Percentiles rank a stretch among this genome's conserved stretches.
These are phyloP conservation scores for Neurospora sp. DNA, from an alignment of 495 filamentous ascomycete species.

Conservation along the genomic window DNA sequence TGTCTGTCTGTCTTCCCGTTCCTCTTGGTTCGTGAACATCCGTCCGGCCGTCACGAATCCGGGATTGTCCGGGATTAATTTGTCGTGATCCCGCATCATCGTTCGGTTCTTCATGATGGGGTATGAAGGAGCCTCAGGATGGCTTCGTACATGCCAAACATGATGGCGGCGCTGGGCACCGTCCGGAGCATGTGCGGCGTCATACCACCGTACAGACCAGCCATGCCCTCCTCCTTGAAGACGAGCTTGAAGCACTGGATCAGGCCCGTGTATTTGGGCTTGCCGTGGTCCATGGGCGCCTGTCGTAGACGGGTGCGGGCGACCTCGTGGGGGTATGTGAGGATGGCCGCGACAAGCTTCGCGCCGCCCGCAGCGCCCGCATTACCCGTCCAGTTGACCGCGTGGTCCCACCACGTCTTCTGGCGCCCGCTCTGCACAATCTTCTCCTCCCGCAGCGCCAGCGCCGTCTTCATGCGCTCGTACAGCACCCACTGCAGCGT, in stretches of 20 bases:
- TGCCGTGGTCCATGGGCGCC: conserved; percentile 61
- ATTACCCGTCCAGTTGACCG: conserved; percentile 58
- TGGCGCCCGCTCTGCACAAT: conserved; percentile 42
- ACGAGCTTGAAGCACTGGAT: conserved; percentile 73
- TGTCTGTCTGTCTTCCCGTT: neutral
- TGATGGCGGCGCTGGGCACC: conserved; percentile 81
- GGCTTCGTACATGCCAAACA: conserved; percentile 84
- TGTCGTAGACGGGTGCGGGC: conserved; percentile 73
- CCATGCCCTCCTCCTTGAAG: conserved; percentile 75
- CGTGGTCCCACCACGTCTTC: conserved; percentile 52
- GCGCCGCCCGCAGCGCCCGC: conserved; percentile 68
- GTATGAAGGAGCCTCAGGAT: conserved; percentile 51
- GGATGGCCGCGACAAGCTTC: conserved; percentile 67
- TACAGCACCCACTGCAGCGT: conserved; percentile 84
- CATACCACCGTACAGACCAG: conserved; percentile 72
- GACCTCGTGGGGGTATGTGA: conserved; percentile 88
- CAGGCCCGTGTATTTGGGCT: conserved; percentile 72
- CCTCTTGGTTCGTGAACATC: neutral
- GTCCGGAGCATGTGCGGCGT: conserved; percentile 80
- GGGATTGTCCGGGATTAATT: neutral
- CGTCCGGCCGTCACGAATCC: neutral
- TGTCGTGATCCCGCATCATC: neutral
- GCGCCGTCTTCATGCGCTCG: conserved; percentile 64
- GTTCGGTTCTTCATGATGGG: conserved; percentile 3
- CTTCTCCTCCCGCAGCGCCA: conserved; percentile 47